phyloP scores from a whole-genome alignment of 257 asterid genomes.

The Primulina eburnea region DNA sequence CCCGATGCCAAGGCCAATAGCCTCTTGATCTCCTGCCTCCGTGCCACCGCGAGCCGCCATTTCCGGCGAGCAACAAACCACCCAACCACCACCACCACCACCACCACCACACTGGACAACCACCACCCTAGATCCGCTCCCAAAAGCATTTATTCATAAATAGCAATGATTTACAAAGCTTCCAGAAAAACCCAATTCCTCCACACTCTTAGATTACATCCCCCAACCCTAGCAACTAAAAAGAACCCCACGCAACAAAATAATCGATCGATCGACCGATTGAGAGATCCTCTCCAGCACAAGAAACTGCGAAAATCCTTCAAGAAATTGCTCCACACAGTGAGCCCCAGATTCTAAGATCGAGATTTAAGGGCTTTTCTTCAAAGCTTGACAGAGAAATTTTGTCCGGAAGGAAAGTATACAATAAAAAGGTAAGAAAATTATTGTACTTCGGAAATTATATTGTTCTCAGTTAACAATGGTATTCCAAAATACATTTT shows the following conservation, averaged over 20 bases:
- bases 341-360: constrained; percentile 12
- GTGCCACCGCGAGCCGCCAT: constrained; percentile 54
- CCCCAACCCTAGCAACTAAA: constrained; percentile 12
- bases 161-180: constrained; percentile 30
- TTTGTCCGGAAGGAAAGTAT: not conserved
- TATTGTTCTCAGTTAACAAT: not conserved
- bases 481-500: too few relatives aligned
- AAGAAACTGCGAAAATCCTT: constrained; percentile 7
- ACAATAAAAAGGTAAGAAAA: not conserved
- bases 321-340: constrained; percentile 5
- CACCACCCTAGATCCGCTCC: constrained; percentile 66
- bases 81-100: constrained; percentile 42
- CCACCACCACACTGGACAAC: constrained; percentile 31
- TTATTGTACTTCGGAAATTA: not conserved
- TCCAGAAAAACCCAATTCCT: constrained; percentile 43
- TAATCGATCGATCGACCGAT: not conserved
- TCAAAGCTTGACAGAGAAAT: constrained; percentile 1
- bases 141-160: constrained; percentile 59
- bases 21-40: constrained; percentile 69
- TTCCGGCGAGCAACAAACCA: constrained; percentile 53
- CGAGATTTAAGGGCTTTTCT: constrained; percentile 26
- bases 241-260: not conserved
- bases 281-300: not conserved
- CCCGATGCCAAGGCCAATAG: constrained; percentile 58
- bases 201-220: constrained; percentile 30